Evolutionary conservation across 345 rosid genomes (phyloP).

Genomic region (Acer negundo): DNA sequence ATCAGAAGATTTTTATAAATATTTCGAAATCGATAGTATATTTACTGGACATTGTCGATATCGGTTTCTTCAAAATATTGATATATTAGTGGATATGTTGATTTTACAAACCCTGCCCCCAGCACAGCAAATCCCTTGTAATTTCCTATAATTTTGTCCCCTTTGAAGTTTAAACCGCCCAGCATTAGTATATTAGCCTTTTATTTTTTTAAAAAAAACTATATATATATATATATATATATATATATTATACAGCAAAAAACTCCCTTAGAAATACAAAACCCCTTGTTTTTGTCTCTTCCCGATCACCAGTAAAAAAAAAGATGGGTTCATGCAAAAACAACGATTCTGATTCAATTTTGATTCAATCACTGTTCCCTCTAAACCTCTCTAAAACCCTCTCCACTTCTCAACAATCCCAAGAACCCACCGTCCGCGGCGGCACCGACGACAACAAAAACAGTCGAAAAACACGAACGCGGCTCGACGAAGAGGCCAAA

Average conservation of each 20-base stretch:
- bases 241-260: background rate
- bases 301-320: background rate
- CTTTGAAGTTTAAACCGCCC: background rate
- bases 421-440: background rate
- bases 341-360: conserved; percentile 7
- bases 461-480: background rate
- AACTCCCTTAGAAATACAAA: background rate
- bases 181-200: too few relatives aligned
- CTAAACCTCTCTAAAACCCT: conserved; percentile 1
- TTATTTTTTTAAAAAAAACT: too few relatives aligned
- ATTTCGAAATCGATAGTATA: too few relatives aligned
- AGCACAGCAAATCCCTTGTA: too few relatives aligned
- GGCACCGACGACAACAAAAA: background rate
- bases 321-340: conserved; percentile 9
- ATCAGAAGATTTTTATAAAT: too few relatives aligned
- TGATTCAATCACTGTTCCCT: background rate
- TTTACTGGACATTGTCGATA: too few relatives aligned
- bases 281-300: background rate
- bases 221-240: too few relatives aligned
- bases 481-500: conserved; percentile 11
- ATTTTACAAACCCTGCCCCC: too few relatives aligned
- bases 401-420: background rate
- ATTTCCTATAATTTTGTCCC: background rate
- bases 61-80: too few relatives aligned
- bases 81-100: too few relatives aligned